Evolutionary conservation across 2,329 filamentous ascomycete genomes (phyloP), one percentile per base, ranked within the genome.

Genomic region (Penicillium janthinellum): DNA sequence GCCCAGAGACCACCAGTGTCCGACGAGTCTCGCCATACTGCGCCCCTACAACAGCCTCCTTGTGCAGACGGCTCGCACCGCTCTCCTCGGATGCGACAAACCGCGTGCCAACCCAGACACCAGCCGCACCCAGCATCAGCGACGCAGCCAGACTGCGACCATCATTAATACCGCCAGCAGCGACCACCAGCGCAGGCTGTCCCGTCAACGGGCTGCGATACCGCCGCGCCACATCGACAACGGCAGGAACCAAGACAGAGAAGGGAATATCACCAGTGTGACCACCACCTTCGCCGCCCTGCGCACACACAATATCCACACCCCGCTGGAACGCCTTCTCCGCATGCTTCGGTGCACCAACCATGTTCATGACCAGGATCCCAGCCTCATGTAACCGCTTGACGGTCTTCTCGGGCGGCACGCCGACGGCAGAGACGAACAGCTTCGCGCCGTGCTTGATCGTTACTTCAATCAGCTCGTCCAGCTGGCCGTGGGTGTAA

Each of bases 311-410:
- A 64, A 97, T 88, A 77, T 98, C 94, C 10, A 96, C 92, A 45
- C 94, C 94, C 0, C 89, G 85, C 52, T 92, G 86, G 4, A 98
- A 81, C 2, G 93, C 93, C 79, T 97, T 97, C 74, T 89, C 85
- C 0, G 93, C 93, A 75, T 98, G 94, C 74, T 90, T 92, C 1
- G 94, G 93, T 69, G 93, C 90, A 0, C 94, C 94, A 20, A 97
- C 92, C 93, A 97, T 97, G 76, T 97, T 97, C 92, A 97, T 97
- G 38, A 97, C 83, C 60, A 96, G 73, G 42, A 98, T 90, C 0
- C 90, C 90, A 0, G 90, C 89, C 8, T 83, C 82, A 72, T 98
- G 94, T 47, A 98, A 82, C 48, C 87, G 80, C 67, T 91, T 87
- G 58, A 97, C 89, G 4, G 93, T 86, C 58, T 81, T 76, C 48